Evolutionary conservation across 73 alveolate genomes (phyloP).

Genomic region (Blepharisma stoltei): DNA sequence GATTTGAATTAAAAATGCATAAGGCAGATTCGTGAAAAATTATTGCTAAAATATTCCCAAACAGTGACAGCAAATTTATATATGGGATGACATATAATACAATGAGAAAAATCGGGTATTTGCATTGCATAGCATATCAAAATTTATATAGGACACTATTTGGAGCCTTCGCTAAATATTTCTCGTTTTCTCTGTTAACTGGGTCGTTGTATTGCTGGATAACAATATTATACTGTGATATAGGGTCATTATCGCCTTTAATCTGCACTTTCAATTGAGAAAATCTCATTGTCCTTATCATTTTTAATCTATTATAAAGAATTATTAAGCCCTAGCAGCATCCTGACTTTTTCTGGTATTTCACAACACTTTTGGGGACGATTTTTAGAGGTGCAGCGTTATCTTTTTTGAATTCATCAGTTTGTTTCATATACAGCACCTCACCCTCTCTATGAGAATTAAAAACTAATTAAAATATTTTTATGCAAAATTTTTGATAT

Average conservation of each 20-base stretch:
- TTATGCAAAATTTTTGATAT: too few species aligned
- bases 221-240: conserved; percentile 3
- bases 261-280: neutral
- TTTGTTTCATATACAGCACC: conserved; percentile 6
- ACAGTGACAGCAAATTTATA: neutral
- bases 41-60: neutral
- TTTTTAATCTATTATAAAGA: too few species aligned
- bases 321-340: too few species aligned
- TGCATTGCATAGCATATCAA: neutral
- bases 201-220: conserved; percentile 24
- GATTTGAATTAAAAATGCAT: neutral
- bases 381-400: neutral
- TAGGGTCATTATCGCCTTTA: conserved; percentile 20
- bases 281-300: neutral
- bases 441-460: too few species aligned
- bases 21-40: neutral
- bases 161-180: neutral
- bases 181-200: conserved; percentile 16
- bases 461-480: too few species aligned
- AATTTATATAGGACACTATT: neutral
- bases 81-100: conserved; percentile 5
- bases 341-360: too few species aligned
- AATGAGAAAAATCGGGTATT: neutral
- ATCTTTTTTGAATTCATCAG: neutral
- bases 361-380: neutral